A percentile compares a stretch with the other conserved stretches of the same genome.
Evolutionary conservation across 2,329 filamentous ascomycete species (phyloP).

Genomic region (Aspergillus sp.): DNA sequence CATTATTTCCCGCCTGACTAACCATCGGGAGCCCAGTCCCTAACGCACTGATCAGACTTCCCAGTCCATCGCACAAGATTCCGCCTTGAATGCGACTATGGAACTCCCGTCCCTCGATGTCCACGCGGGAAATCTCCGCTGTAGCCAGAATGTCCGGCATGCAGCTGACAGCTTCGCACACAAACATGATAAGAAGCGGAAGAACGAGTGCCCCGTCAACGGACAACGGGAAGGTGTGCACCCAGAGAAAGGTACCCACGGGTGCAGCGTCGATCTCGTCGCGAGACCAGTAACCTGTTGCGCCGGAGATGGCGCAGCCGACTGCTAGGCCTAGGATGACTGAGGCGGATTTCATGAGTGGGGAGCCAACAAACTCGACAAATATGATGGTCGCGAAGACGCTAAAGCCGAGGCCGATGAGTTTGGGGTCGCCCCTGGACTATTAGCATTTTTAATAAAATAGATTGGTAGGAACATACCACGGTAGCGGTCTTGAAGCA

Average conservation of each 20-base stretch:
- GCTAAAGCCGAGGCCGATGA: conserved; percentile 75
- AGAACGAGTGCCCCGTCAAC: conserved; percentile 65
- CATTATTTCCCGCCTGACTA: conserved; percentile 82
- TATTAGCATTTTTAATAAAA: neutral
- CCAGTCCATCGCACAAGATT: conserved; percentile 73
- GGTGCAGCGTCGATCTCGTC: conserved; percentile 70
- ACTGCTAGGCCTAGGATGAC: conserved; percentile 73
- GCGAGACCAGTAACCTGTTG: conserved; percentile 75
- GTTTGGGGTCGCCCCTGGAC: conserved; percentile 66
- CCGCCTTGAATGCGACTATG: conserved; percentile 68
- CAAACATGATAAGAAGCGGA: conserved; percentile 56
- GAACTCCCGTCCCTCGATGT: conserved; percentile 64
- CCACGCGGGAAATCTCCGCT: conserved; percentile 62
- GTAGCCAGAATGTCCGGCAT: conserved; percentile 72
- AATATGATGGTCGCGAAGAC: conserved; percentile 79
- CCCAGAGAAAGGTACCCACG: conserved; percentile 65
- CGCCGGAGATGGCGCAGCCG: conserved; percentile 77
- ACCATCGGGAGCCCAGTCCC: conserved; percentile 80
- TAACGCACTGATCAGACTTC: conserved; percentile 72
- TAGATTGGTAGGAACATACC: conserved; percentile 43
- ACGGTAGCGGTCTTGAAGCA: conserved; percentile 71
- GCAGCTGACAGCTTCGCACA: conserved; percentile 67
- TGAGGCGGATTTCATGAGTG: conserved; percentile 79
- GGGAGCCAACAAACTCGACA: conserved; percentile 77
- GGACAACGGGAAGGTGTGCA: conserved; percentile 63